These are phyloP conservation scores for Sporormia fimetaria DNA, from an alignment of 495 filamentous ascomycete genomes.

Conservation along the genomic window DNA sequence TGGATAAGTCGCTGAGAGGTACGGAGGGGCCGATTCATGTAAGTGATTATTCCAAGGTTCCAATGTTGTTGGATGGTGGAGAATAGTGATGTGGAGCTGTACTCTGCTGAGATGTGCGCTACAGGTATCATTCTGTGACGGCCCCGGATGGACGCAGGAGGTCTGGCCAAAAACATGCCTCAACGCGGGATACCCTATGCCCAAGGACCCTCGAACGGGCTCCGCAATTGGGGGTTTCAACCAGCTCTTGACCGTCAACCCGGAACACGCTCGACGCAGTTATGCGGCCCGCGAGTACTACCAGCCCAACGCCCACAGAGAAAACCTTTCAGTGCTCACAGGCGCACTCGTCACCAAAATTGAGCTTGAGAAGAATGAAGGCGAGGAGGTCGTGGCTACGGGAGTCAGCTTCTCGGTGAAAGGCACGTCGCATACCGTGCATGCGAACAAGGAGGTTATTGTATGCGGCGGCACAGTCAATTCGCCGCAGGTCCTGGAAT, in stretches of 20 bases:
- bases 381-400: constrained; percentile 18
- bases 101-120: background rate
- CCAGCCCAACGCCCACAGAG: constrained; percentile 21
- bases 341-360: constrained; percentile 39
- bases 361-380: constrained; percentile 31
- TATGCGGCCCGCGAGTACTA: constrained; percentile 20
- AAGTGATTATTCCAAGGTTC: background rate
- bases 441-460: constrained; percentile 20
- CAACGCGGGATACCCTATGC: constrained; percentile 12
- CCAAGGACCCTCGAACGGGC: constrained; percentile 18
- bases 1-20: constrained; percentile 14
- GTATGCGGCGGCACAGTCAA: constrained; percentile 19
- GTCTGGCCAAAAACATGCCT: constrained; percentile 14
- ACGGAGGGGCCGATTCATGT: constrained; percentile 18
- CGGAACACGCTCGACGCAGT: constrained; percentile 23
- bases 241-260: constrained; percentile 35
- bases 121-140: constrained; percentile 17
- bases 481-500: constrained; percentile 21
- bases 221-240: constrained; percentile 37
- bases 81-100: too few species aligned
- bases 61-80: background rate
- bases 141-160: constrained; percentile 14
- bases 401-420: constrained; percentile 17
- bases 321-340: constrained; percentile 40
- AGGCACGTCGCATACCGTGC: constrained; percentile 13